A percentile compares a stretch with the other conserved stretches of the same genome.
These are phyloP conservation scores for Sporisorium reilianum DNA, from an alignment of 1,284 basidiomycete species.

Conservation along the genomic window DNA sequence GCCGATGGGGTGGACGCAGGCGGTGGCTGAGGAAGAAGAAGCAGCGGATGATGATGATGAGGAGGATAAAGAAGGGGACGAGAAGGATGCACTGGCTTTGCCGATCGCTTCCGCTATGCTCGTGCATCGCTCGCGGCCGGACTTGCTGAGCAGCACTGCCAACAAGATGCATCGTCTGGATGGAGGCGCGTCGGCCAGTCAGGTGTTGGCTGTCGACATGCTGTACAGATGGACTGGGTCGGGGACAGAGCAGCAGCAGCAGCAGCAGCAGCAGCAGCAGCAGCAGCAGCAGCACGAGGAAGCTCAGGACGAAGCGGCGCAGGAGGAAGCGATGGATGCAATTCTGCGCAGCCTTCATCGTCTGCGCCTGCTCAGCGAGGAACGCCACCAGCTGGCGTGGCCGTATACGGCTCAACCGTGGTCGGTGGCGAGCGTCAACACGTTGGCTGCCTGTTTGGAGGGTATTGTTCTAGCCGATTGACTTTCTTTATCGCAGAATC, in stretches of 20 bases:
- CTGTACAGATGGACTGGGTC: conserved; percentile 5
- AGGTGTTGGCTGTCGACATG: conserved; percentile 24
- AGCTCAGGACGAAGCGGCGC: not conserved
- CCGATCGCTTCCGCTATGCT: conserved; percentile 17
- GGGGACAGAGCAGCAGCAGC: too few relatives aligned
- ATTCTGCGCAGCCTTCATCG: conserved; percentile 26
- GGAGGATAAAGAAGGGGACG: conserved; percentile 1
- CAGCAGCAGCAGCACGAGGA: not conserved
- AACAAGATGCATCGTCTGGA: not conserved
- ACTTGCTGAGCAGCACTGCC: conserved; percentile 4
- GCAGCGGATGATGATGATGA: too few relatives aligned
- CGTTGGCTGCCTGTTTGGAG: conserved; percentile 13
- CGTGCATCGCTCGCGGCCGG: conserved; percentile 14
- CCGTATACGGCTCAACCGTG: conserved; percentile 27
- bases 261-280: too few relatives aligned
- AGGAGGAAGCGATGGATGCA: conserved; percentile 6
- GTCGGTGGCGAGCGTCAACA: conserved; percentile 28
- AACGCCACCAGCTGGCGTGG: conserved; percentile 24
- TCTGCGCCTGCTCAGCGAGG: conserved; percentile 35
- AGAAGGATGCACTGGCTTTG: not conserved
- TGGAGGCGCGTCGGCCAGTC: not conserved
- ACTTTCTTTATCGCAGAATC: too few relatives aligned
- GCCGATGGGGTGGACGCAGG: conserved; percentile 36
- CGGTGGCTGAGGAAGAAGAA: not conserved
- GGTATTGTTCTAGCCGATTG: conserved; percentile 11